phyloP scores from a whole-genome alignment of 257 asterid genomes.

The Cinchona pubescens region DNA sequence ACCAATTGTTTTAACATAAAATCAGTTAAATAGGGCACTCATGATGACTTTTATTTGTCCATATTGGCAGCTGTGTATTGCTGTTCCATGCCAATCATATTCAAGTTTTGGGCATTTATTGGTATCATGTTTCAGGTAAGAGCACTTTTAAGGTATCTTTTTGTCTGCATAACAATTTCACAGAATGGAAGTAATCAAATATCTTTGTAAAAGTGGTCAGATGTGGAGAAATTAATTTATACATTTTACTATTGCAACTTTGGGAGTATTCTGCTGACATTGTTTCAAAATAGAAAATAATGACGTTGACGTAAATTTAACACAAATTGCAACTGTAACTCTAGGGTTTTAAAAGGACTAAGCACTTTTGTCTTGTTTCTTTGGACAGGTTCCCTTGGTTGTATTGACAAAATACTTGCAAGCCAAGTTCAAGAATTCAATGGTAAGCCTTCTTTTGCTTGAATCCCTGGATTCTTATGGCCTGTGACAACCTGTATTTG shows the following conservation, averaged over 20 bases:
- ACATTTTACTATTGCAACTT: background rate
- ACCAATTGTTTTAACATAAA: background rate
- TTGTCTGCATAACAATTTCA: conserved; percentile 4
- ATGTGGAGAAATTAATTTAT: background rate
- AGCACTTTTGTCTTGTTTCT: background rate
- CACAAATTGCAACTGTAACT: background rate
- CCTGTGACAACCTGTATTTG: background rate
- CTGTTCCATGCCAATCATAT: conserved; percentile 96
- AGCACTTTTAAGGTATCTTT: background rate
- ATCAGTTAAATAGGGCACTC: background rate
- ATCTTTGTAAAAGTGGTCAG: background rate
- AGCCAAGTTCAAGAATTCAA: conserved; percentile 79
- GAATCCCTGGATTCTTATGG: conserved; percentile 1
- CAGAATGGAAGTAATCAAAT: background rate
- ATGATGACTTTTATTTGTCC: conserved; percentile 15
- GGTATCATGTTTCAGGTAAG: conserved; percentile 95
- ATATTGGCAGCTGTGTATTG: conserved; percentile 72
- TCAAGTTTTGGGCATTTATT: conserved; percentile 91
- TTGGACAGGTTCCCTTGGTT: conserved; percentile 83
- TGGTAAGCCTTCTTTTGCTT: conserved; percentile 46
- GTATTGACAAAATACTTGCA: conserved; percentile 77
- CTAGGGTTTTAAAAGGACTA: background rate
- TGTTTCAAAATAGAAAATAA: background rate
- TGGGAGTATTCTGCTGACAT: background rate
- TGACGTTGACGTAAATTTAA: background rate